phyloP scores from a whole-genome alignment of 331 rosid species.

The Rhamnella rubrinervis region DNA sequence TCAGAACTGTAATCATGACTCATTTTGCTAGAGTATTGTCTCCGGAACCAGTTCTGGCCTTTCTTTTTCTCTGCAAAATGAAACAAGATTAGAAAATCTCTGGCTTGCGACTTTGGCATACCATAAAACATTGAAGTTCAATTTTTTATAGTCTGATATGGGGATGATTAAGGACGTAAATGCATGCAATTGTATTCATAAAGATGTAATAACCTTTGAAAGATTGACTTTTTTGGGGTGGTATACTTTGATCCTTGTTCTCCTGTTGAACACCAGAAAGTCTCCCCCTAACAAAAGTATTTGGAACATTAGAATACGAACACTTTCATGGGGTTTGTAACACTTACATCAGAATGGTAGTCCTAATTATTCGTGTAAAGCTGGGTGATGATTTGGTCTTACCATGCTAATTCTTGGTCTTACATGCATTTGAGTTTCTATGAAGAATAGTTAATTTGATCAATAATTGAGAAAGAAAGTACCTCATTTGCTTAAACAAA shows the following conservation, averaged over 20 bases:
- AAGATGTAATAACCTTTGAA: slow-evolving; percentile 43
- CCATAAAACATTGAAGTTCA: no score
- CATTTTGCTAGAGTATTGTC: slow-evolving; percentile 39
- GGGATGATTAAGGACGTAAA: no score
- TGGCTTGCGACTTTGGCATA: no score
- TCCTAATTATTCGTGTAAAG: no score
- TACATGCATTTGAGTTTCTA: not conserved
- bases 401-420: no score
- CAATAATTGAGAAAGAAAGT: not conserved
- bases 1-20: slow-evolving; percentile 44
- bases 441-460: not conserved
- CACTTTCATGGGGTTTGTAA: no score
- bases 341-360: no score
- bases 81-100: not conserved
- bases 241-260: slow-evolving; percentile 32
- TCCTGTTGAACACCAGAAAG: not conserved
- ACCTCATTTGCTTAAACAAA: slow-evolving; percentile 53
- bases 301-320: no score
- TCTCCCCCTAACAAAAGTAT: no score
- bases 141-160: no score
- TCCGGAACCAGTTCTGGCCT: slow-evolving; percentile 58
- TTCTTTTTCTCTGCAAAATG: slow-evolving; percentile 52
- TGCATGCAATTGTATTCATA: no score
- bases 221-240: slow-evolving; percentile 39
- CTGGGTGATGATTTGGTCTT: no score